Percentiles rank a stretch among this genome's conserved stretches.
These are phyloP conservation scores for Apocynum venetum DNA, from an alignment of 257 asterid genomes.

Conservation along the genomic window DNA sequence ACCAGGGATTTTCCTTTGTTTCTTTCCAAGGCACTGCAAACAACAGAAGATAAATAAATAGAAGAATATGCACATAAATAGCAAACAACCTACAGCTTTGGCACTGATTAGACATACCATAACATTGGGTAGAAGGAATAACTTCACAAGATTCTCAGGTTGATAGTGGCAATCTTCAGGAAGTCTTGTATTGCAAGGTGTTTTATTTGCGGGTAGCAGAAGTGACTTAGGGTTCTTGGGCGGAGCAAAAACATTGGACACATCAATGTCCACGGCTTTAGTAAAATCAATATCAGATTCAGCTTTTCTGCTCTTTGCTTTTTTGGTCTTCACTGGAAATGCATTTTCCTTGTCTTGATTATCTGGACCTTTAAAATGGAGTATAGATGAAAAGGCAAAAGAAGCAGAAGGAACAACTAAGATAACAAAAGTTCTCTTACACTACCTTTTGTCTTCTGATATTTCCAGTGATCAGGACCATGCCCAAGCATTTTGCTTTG, in stretches of 20 bases:
- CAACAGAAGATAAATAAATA: constrained; percentile 17
- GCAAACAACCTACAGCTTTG: not conserved
- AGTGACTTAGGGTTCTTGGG: constrained; percentile 84
- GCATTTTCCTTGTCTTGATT: constrained; percentile 46
- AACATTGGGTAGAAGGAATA: constrained; percentile 77
- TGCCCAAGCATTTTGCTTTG: constrained; percentile 97
- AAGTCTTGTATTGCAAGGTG: constrained; percentile 66
- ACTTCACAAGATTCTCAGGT: constrained; percentile 93
- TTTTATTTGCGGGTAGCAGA: constrained; percentile 65
- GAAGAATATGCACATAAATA: not conserved
- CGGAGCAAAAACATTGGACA: constrained; percentile 59
- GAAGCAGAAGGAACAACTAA: not conserved
- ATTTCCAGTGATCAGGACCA: constrained; percentile 97
- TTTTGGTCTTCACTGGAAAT: constrained; percentile 55
- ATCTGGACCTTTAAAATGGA: constrained; percentile 45
- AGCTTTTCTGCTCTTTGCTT: constrained; percentile 51
- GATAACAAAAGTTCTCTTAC: constrained; percentile 14
- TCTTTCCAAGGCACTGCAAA: constrained; percentile 81
- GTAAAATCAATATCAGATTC: constrained; percentile 66
- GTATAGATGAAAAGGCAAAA: constrained; percentile 8
- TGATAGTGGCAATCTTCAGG: constrained; percentile 98
- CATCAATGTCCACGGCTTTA: constrained; percentile 49
- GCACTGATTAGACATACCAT: constrained; percentile 41
- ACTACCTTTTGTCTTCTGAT: constrained; percentile 69
- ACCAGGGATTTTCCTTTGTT: constrained; percentile 57